Evolutionary conservation across 306 rosid genomes (phyloP), one percentile per base, ranked within the genome.

Genomic region (Cucurbita maxima): DNA sequence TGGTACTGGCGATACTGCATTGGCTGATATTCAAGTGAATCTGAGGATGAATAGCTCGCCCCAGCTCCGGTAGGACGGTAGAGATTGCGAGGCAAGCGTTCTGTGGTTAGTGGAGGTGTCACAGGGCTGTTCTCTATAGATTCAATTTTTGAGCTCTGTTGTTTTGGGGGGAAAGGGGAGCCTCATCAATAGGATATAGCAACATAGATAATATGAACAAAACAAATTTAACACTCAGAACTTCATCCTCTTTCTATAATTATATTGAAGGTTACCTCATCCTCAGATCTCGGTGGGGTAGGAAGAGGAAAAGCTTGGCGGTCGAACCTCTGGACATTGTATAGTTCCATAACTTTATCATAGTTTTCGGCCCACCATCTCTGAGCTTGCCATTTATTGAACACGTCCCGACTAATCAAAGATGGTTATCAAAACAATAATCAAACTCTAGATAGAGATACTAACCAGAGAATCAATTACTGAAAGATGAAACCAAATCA

Each of bases 331-430:
- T 92, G 97, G 79, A 92, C 97, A 86, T 92, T 92, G 90, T 92
- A 92, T 60, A 92, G 78, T 72, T 92, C 97, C 96, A 92, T 88
- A 73, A 89, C 87, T 86, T 81, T 92, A 88, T 92, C 97, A 79
- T 89, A 89, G 79, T 89, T 92, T 76, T 92, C 97, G 7, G 92
- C 76, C 97, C 97, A 92, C 97, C 97, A 92, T 75, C 92, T 86
- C 75, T 92, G 97, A 75, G 97, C 97, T 92, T 92, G 96, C 96
- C 95, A 92, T 86, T 88, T 89, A 78, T 89, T 89, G 68, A 92
- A 92, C 78, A 88, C 57, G 59, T 92, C 97, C 14, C 97, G 97
- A 73, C 97, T 92, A 85, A 75, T 58, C 68, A 79, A 79, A 75
- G 71, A 62, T 34, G 52, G 55, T 36, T 22, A 67, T 10, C 3